Evolutionary conservation across 306 rosid species (phyloP), one percentile per base, ranked within the genome.

Genomic region (Casuarina equisetifolia): DNA sequence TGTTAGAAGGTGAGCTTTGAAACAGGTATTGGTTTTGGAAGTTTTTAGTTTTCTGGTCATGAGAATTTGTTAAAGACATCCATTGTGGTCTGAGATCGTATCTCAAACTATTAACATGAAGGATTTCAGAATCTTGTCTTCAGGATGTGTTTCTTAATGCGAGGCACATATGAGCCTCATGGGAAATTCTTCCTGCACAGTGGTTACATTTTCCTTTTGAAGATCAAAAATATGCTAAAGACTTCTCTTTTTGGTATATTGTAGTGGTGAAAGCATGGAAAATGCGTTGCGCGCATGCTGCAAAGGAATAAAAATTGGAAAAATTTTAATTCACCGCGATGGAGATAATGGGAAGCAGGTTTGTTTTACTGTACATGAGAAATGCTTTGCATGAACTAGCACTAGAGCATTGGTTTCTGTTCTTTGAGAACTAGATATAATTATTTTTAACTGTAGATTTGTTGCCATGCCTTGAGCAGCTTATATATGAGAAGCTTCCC

Each of bases 191-290:
- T n/a, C 71, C 9, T 67, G 36, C 0, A 42, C n/a, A 17, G 50
- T 66, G 70, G 42, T 17, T 62, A 4, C 9, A 36, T 63, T 62
- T 63, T 13, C 5, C 6, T 3, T 25, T 57, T 20, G 36, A 57
- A 57, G 25, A 20, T 1, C 3, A 5, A 51, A 51, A 51, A 63
- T 15, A 17, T 0, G 32, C 49, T 74, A 69, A 73, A 70, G 39
- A 51, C 16, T 68, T 79, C 75, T 76, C 71, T 20, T 69, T 79
- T 83, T 70, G 76, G 81, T 85, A 48, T 76, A 54, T 83, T 63
- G 45, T 46, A 95, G 99, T 88, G 99, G 99, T 76, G 99, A 92
- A 85, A 94, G 98, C 89, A 94, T 94, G 98, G 98, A 94, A 88
- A 94, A 92, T 77, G 98, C 98, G 17, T 79, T 95, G 74, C 97